Evolutionary conservation across 164 flowering plant genomes (phyloP), one percentile per base, ranked within the genome.

Genomic region (Piper betle): DNA sequence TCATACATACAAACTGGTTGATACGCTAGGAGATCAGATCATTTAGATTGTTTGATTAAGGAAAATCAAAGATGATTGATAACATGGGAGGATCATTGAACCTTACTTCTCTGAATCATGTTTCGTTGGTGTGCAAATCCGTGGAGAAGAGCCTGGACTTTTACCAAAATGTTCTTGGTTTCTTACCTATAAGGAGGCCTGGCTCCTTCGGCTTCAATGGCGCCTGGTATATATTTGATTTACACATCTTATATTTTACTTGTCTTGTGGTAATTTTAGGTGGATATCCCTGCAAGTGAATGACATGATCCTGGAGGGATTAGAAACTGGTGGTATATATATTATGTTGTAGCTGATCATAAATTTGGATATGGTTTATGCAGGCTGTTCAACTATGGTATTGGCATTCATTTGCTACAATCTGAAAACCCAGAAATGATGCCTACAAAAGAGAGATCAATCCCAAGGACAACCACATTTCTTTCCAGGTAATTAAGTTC

Each of bases 391-490:
- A 84, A 80, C 40, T 80, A 84, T 58, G 89, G 93, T 2, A 69
- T 86, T n/a, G 93, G 87, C 9, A 84, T 86, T 25, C 93, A 86
- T 67, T 74, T 86, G 78, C 70, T 86, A 11, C 76, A 86, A 71
- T 69, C 69, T 54, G 76, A 78, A 54, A 33, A 70, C 0, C n/a
- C 64, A 2, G 76, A 65, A 3, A 79, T 66, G 0, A 48, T 46
- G 6, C 67, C 62, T 12, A 37, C 2, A 8, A 69, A 55, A 62
- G 78, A 37, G 79, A 79, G 13, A 82, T 86, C 37, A 80, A 84
- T 66, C 86, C 90, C 6, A 83, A 82, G 68, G 88, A 84, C 50
- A 84, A 84, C 48, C 94, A 84, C 73, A 84, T 87, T 15, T 87
- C 90, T 53, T 87, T 87, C 75, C 86, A 82, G 53, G 86, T 81